A percentile compares a stretch with the other conserved stretches of the same genome.
phyloP scores from a whole-genome alignment of 2,329 filamentous ascomycete species.

The Aaosphaeria pasadenensis region DNA sequence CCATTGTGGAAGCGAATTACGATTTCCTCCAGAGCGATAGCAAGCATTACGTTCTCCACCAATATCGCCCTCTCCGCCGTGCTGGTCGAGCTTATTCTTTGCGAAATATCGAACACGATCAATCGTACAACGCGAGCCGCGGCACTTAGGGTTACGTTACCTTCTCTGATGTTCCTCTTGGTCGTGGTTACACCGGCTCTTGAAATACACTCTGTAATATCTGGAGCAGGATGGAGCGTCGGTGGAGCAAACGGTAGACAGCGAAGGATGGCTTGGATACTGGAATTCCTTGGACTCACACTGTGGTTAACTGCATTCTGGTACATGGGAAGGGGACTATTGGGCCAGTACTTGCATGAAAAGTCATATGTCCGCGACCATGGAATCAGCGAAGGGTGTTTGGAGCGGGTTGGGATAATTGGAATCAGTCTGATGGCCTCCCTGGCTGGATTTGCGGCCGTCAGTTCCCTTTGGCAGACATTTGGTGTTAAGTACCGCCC shows the following conservation, averaged over 20 bases:
- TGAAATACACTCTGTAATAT: constrained; percentile 66
- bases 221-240: constrained; percentile 60
- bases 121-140: constrained; percentile 63
- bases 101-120: constrained; percentile 77
- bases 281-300: constrained; percentile 62
- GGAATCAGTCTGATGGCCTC: constrained; percentile 84
- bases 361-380: constrained; percentile 42
- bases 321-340: constrained; percentile 66
- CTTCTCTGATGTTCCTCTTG: constrained; percentile 67
- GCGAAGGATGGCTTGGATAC: constrained; percentile 59
- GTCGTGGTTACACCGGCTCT: constrained; percentile 75
- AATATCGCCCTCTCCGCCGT: constrained; percentile 77
- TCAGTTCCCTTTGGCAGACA: constrained; percentile 82
- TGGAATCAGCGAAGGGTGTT: constrained; percentile 54
- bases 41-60: constrained; percentile 67
- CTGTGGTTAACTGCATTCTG: constrained; percentile 74
- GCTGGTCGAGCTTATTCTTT: constrained; percentile 75
- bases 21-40: constrained; percentile 36
- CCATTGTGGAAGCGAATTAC: constrained; percentile 38
- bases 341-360: constrained; percentile 51
- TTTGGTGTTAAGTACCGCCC: constrained; percentile 65
- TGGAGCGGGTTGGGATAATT: constrained; percentile 73
- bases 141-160: constrained; percentile 67
- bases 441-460: constrained; percentile 85
- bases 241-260: constrained; percentile 56